Conservation (phyloP, 106 monocot genomes). For the Dendrobium officinale region DNA sequence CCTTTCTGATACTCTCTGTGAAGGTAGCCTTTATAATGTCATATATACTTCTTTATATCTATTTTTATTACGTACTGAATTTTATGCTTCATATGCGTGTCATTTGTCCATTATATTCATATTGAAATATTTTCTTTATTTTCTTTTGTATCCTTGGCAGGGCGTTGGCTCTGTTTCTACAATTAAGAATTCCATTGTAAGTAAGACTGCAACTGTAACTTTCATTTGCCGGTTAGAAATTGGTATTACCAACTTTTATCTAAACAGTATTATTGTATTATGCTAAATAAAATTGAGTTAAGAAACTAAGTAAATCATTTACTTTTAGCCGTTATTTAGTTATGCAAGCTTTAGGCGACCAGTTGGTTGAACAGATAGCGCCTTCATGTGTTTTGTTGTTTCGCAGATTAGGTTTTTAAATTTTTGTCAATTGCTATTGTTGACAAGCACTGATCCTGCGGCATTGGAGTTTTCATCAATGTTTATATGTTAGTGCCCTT, state of each 20-base stretch:
- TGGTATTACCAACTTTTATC: background rate
- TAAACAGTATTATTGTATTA: background rate
- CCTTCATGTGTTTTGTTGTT: background rate
- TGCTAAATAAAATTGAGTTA: background rate
- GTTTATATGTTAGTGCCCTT: background rate
- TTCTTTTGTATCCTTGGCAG: conserved; percentile 23
- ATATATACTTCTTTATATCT: background rate
- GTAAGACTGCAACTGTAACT: conserved; percentile 25
- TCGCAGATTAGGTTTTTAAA: background rate
- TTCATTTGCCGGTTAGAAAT: conserved; percentile 1
- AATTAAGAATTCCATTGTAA: conserved; percentile 49
- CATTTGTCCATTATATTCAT: background rate
- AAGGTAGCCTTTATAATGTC: background rate
- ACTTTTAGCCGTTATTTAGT: background rate
- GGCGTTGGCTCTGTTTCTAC: conserved; percentile 56
- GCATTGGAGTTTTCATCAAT: background rate
- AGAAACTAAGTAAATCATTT: background rate
- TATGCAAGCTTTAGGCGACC: background rate
- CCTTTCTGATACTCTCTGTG: background rate
- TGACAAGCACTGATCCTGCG: background rate
- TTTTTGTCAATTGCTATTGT: background rate
- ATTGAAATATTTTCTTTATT: background rate
- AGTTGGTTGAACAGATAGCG: background rate
- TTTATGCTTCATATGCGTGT: background rate
- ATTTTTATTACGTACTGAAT: background rate